Percentiles rank a stretch among this genome's conserved stretches.
phyloP scores from a whole-genome alignment of 441 rosid genomes.

The Populus trichocarpa region DNA sequence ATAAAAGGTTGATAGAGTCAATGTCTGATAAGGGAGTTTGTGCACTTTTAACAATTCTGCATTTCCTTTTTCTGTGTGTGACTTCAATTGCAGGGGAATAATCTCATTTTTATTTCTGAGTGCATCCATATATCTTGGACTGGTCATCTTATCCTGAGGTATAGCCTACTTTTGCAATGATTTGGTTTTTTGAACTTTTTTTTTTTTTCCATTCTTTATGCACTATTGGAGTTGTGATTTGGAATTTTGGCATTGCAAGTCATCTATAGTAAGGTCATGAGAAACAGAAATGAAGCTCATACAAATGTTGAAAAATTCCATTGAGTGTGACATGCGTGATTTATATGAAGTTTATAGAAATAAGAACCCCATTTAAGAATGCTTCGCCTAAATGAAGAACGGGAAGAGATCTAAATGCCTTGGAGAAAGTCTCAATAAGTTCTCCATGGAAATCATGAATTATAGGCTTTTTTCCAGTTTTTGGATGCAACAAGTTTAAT shows the following conservation, averaged over 20 bases:
- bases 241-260: not conserved
- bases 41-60: not conserved
- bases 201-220: not conserved
- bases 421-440: not conserved
- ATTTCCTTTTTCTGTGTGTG: not conserved
- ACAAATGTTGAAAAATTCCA: not conserved
- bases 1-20: not conserved
- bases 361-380: not conserved
- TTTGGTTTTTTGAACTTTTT: not conserved
- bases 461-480: not conserved
- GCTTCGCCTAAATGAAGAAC: not conserved
- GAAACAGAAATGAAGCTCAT: not conserved
- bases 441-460: not conserved
- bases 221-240: not conserved
- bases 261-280: not conserved
- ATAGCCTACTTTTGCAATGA: conserved; percentile 10
- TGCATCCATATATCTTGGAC: conserved; percentile 74
- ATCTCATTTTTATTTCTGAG: conserved; percentile 71
- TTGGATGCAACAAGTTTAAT: not conserved
- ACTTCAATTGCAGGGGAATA: conserved; percentile 68
- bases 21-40: not conserved
- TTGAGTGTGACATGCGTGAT: not conserved
- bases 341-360: not conserved
- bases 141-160: conserved; percentile 74
- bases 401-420: not conserved